Evolutionary conservation across 352 stramenopile species (phyloP).

Genomic region (Pythium oligandrum): DNA sequence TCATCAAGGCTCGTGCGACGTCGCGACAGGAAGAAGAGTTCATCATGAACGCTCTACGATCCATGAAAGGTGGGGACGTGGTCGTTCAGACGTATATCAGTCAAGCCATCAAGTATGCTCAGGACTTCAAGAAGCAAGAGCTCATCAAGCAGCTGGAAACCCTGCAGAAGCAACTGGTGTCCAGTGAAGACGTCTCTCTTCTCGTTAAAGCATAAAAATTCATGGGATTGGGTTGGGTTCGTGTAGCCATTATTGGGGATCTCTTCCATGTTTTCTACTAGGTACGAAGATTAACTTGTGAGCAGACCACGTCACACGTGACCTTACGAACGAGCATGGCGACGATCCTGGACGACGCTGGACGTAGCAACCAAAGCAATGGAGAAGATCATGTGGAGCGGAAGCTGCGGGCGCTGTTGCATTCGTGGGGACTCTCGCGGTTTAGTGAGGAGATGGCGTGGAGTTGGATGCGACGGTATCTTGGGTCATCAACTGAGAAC

Average conservation of each 20-base stretch:
- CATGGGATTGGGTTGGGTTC: too few relatives aligned
- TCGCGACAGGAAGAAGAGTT: constrained; percentile 77
- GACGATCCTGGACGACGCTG: too few relatives aligned
- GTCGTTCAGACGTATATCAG: constrained; percentile 67
- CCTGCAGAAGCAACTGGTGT: constrained; percentile 24
- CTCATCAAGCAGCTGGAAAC: constrained; percentile 46
- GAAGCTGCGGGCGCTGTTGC: constrained; percentile 41
- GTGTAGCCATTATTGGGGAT: too few relatives aligned
- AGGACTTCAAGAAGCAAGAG: constrained; percentile 64
- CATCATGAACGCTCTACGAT: constrained; percentile 54
- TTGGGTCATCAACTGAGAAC: constrained; percentile 14
- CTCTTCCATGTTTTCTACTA: too few relatives aligned
- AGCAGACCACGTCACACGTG: too few relatives aligned
- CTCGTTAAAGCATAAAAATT: too few relatives aligned
- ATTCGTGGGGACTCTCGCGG: constrained; percentile 51
- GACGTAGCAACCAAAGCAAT: too few relatives aligned
- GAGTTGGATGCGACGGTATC: constrained; percentile 44
- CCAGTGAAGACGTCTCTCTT: too few relatives aligned
- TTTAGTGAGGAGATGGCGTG: constrained; percentile 67
- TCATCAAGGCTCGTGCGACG: constrained; percentile 69
- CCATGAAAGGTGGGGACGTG: constrained; percentile 65
- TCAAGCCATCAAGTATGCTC: constrained; percentile 53
- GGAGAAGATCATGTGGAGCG: constrained; percentile 17
- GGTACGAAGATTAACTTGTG: too few relatives aligned
- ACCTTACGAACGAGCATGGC: too few relatives aligned